Base-by-base conservation (phyloP, 768 basidiomycete genomes). In the Lanmaoa rubissima region DNA sequence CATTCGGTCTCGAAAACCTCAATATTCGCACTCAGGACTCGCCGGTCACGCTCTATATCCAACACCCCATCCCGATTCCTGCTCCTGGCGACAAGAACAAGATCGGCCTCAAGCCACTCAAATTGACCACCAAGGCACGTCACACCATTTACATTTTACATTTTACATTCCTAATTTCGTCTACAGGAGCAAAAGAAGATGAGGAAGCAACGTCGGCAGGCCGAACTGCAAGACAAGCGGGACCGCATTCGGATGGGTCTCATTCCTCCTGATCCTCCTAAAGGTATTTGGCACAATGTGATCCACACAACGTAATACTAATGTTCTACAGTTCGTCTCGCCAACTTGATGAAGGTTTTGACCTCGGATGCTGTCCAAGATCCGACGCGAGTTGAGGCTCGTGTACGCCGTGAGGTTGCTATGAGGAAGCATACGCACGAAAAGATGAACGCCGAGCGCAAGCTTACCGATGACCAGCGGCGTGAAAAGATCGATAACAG, bases 281-380 rank as follows among this genome's bases (percentile, higher is more conserved):
- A 99, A 81, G 92, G 92, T 90, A 59, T 38, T 74, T 66, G 26
- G 4, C 5, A 21, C 16, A 6, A n/a, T 26, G 1, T 19, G 14
- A 21, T 32, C 9, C 5, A 35, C 19, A 26, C 8, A 2, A 11
- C 35, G 5, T 26, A 9, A 43, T 39, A 5, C 39, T 58, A 19
- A 46, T 13, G 3, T 34, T 19, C 45, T 56, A 10, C 58, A 94
- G 96, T 99, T 55, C 92, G 94, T 31, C 78, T 99, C 58, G 84
- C 91, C 41, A 99, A 99, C 73, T 73, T 98, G 69, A 98, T 98
- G 95, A 94, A 93, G 68, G 97, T 99, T 16, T 78, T 99, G 28
- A 98, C 97, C 0, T 91, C 92, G 10, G 94, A 98, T 66, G 96
- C 95, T 0, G 88, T 99, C 26, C 91, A 94, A 81, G 97, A 98